Conservation (phyloP, 164 flowering plant genomes). For the Vitis rotundifolia region DNA sequence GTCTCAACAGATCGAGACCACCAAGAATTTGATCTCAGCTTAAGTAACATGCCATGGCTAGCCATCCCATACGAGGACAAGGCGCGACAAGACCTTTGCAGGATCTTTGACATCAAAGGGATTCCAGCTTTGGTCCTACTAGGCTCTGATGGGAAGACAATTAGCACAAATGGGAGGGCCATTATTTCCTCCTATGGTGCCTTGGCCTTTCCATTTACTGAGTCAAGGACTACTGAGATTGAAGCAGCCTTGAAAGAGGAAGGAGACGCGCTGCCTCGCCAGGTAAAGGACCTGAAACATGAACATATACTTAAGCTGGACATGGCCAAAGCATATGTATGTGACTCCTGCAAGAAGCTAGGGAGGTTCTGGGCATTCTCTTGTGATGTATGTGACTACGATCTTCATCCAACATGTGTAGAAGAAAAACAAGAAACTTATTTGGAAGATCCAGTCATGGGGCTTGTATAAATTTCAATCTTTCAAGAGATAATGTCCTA, state of each 20-base stretch:
- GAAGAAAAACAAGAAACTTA: constrained; percentile 14
- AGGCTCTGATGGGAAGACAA: constrained; percentile 52
- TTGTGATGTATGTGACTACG: constrained; percentile 55
- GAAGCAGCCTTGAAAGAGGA: constrained; percentile 39
- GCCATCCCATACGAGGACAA: constrained; percentile 56
- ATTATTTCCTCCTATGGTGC: constrained; percentile 54
- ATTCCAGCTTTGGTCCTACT: constrained; percentile 52
- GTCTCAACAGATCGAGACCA: constrained; percentile 54
- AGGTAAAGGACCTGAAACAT: constrained; percentile 52
- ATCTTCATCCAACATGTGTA: constrained; percentile 59
- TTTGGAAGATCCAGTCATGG: too few relatives aligned
- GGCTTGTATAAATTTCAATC: too few relatives aligned
- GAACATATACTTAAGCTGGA: constrained; percentile 57
- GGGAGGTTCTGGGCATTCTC: constrained; percentile 69
- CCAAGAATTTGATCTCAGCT: constrained; percentile 41
- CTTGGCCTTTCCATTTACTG: constrained; percentile 56
- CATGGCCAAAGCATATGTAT: constrained; percentile 58
- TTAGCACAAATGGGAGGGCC: constrained; percentile 50
- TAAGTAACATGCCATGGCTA: constrained; percentile 61
- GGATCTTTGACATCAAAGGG: constrained; percentile 54
- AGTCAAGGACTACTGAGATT: constrained; percentile 40
- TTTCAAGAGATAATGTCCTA: too few relatives aligned
- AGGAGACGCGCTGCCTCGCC: constrained; percentile 43
- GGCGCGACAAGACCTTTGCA: constrained; percentile 44
- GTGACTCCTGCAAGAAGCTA: constrained; percentile 45